These are phyloP conservation scores for Tolypocladium sp. DNA, from an alignment of 2,329 filamentous ascomycete genomes.

Conservation along the genomic window DNA sequence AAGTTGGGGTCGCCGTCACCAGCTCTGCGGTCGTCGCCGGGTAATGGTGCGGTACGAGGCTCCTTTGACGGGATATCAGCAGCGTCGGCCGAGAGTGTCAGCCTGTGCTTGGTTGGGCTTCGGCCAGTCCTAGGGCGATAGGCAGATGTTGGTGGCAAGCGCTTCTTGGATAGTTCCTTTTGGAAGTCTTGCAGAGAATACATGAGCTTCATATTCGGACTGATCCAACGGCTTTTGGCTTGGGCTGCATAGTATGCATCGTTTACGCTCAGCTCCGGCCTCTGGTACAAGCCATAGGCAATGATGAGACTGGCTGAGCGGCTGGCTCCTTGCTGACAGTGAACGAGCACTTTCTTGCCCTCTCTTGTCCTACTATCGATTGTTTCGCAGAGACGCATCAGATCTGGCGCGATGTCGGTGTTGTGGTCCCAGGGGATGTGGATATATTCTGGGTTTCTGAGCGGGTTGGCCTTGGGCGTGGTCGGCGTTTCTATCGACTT, in stretches of 20 bases:
- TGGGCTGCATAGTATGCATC: slow-evolving; percentile 78
- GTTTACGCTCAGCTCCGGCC: slow-evolving; percentile 67
- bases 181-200: slow-evolving; percentile 81
- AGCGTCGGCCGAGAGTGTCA: slow-evolving; percentile 50
- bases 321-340: slow-evolving; percentile 81
- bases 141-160: slow-evolving; percentile 32
- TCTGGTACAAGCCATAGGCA: slow-evolving; percentile 73
- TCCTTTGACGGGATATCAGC: slow-evolving; percentile 43
- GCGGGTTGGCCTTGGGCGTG: slow-evolving; percentile 39
- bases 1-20: slow-evolving; percentile 27
- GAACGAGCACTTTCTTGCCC: slow-evolving; percentile 71
- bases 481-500: slow-evolving; percentile 38
- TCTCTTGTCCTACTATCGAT: slow-evolving; percentile 65
- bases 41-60: slow-evolving; percentile 52
- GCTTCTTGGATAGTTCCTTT: slow-evolving; percentile 49
- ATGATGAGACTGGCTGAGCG: slow-evolving; percentile 81
- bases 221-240: slow-evolving; percentile 76
- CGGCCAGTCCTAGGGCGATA: slow-evolving; percentile 40
- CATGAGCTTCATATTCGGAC: slow-evolving; percentile 85
- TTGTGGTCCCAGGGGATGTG: slow-evolving; percentile 86
- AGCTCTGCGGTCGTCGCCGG: slow-evolving; percentile 39
- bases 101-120: slow-evolving; percentile 50
- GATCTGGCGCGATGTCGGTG: slow-evolving; percentile 71
- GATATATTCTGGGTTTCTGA: slow-evolving; percentile 66
- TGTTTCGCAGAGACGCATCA: slow-evolving; percentile 64